Evolutionary conservation across 139 green algal species (phyloP), one percentile per base, ranked within the genome.

Genomic region (Mesotaenium endlicherianum): DNA sequence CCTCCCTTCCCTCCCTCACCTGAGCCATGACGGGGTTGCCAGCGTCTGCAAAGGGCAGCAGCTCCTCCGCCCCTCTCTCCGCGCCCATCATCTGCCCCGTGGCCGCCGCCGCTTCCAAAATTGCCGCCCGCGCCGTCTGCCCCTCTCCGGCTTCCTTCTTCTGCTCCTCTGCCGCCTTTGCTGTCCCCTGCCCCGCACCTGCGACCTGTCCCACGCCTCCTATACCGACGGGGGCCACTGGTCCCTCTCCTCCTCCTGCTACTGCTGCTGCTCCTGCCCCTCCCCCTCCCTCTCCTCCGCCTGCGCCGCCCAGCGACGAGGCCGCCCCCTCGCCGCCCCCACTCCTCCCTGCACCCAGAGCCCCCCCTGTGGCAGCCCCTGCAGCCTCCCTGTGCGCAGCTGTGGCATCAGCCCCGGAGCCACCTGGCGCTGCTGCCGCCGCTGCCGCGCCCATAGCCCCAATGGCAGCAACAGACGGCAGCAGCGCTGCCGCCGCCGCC

Each of bases 1-100:
- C n/a, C n/a, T n/a, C n/a, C n/a, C n/a, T n/a, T n/a, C n/a, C n/a
- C n/a, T n/a, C n/a, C 8, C 60, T 72, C 60, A 85, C 78, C 70
- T 89, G 81, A 0, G 94, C 90, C 91, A 97, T 93, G 47, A 97
- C 80, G 0, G 94, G 94, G 79, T 97, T 97, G 50, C 72, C 67
- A 6, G 87, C 78, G 49, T 97, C 93, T 2, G 86, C 89, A 90
- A 97, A 97, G 0, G 94, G 94, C 3, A 93, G 80, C n/a, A 70
- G 60, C 0, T 79, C 55, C 8, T 80, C 71, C 38, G 42, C n/a
- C n/a, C n/a, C n/a, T n/a, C n/a, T n/a, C n/a, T n/a, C 42, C 57
- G 38, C 41, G n/a, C 43, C 60, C 60, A 47, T 72, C 60, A 40
- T 14, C 60, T 72, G 60, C 60, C 43, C 60, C 5, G 5, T 14